Evolutionary conservation across 2,329 filamentous ascomycete species (phyloP), one percentile per base, ranked within the genome.

Genomic region (Cyclaneusma minus): DNA sequence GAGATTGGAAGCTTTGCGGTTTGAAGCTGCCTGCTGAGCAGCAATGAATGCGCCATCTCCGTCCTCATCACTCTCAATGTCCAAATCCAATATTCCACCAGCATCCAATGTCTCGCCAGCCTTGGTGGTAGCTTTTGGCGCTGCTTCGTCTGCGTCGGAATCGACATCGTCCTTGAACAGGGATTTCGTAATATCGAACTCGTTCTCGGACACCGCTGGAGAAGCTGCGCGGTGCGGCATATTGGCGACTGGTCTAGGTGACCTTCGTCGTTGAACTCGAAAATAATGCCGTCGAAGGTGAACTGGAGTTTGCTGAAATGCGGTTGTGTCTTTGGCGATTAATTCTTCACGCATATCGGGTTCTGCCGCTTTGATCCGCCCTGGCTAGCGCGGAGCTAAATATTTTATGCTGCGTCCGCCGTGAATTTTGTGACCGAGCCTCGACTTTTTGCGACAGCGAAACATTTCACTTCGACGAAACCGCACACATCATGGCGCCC

Each of bases 31-130:
- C 49, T 93, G 84, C 42, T 79, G 70, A 19, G 81, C 68, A 7
- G 85, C 83, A 51, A 98, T 98, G 45, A 94, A 95, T 0, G 78
- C 78, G 46, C 79, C 85, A 46, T 98, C 84, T 11, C 61, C 73
- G 24, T 75, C 76, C 20, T 66, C 70, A 15, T 62, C 63, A 2
- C 58, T 63, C 20, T 60, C 59, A n/a, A 54, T 52, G 21, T 56
- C 59, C 33, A 49, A 58, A 31, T 75, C 66, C 24, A 83, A 53
- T 23, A 82, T 63, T 26, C 67, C 64, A 27, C 64, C 64, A 21
- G 66, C 60, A 37, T 75, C 67, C 25, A 74, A 56, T 26, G 64
- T 61, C 25, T 56, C 51, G 19, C 52, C 48, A 32, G 53, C 52
- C 24, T 52, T 48, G 24, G 27, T 39, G 36, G n/a, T 35, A 49